Evolutionary conservation across 140 eudicot species (phyloP).

Genomic region (Stevia rebaudiana): DNA sequence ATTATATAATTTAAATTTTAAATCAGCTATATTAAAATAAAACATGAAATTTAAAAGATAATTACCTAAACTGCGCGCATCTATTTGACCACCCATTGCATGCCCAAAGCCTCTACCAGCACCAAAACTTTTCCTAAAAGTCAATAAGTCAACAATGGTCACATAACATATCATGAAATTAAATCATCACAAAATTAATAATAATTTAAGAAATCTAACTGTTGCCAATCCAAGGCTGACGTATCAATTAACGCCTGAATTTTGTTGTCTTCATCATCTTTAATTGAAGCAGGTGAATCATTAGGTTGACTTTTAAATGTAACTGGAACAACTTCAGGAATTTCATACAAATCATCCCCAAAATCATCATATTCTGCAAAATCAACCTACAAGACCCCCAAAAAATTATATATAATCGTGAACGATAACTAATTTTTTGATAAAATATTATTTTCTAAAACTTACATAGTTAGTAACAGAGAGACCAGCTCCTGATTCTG

Average conservation of each 20-base stretch:
- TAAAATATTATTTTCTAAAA: no score
- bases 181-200: no score
- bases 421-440: no score
- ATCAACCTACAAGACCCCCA: slow-evolving; percentile 53
- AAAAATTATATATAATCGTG: background rate
- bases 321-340: slow-evolving; percentile 56
- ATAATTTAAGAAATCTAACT: slow-evolving; percentile 44
- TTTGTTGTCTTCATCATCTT: slow-evolving; percentile 86
- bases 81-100: slow-evolving; percentile 79
- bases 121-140: slow-evolving; percentile 75
- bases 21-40: background rate
- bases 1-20: no score
- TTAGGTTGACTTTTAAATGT: slow-evolving; percentile 50
- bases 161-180: slow-evolving; percentile 5
- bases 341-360: slow-evolving; percentile 87
- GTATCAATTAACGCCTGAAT: slow-evolving; percentile 83
- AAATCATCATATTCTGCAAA: slow-evolving; percentile 90
- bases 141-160: no score
- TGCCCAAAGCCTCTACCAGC: slow-evolving; percentile 93
- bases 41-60: slow-evolving; percentile 6
- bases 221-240: slow-evolving; percentile 94
- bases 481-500: slow-evolving; percentile 46
- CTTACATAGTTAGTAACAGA: slow-evolving; percentile 60
- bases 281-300: slow-evolving; percentile 70
- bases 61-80: slow-evolving; percentile 89